Conservation (phyloP, 441 rosid species). For the Brassica hybrid region DNA sequence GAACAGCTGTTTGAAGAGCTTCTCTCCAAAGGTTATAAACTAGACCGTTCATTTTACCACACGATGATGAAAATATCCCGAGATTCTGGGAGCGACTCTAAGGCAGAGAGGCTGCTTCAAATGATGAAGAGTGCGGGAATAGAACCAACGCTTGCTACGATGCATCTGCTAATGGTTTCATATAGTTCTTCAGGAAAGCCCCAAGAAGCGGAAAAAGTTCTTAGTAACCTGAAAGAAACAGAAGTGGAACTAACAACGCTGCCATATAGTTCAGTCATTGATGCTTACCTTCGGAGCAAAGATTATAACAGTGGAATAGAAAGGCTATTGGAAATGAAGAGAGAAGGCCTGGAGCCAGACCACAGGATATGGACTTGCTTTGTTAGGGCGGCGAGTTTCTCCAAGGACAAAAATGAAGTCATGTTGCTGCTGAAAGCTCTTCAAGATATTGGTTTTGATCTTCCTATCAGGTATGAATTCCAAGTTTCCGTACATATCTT, state of each 20-base stretch:
- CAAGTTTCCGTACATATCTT: not conserved
- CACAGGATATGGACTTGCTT: conserved; percentile 98
- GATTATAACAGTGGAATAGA: conserved; percentile 75
- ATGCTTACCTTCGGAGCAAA: conserved; percentile 79
- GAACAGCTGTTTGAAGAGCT: conserved; percentile 80
- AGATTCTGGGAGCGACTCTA: conserved; percentile 70
- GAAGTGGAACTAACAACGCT: conserved; percentile 70
- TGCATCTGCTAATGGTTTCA: conserved; percentile 96
- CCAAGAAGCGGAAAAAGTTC: conserved; percentile 86
- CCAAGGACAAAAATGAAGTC: conserved; percentile 59
- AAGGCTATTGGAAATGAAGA: conserved; percentile 76
- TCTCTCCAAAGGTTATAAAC: conserved; percentile 64
- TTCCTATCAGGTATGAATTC: conserved; percentile 78
- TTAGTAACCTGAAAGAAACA: conserved; percentile 68
- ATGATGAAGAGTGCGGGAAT: conserved; percentile 87
- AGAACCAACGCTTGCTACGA: conserved; percentile 80
- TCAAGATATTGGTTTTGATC: conserved; percentile 73
- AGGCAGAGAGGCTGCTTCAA: conserved; percentile 72
- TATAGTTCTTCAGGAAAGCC: conserved; percentile 92
- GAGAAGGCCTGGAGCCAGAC: conserved; percentile 82
- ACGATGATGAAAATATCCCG: conserved; percentile 90
- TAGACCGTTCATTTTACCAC: conserved; percentile 93
- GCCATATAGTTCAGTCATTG: conserved; percentile 87
- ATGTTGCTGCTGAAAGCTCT: conserved; percentile 71
- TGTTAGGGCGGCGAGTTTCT: conserved; percentile 86